These are phyloP conservation scores for Coemansia sp. DNA, from an alignment of 192 early-diverging fungal species.

Conservation along the genomic window DNA sequence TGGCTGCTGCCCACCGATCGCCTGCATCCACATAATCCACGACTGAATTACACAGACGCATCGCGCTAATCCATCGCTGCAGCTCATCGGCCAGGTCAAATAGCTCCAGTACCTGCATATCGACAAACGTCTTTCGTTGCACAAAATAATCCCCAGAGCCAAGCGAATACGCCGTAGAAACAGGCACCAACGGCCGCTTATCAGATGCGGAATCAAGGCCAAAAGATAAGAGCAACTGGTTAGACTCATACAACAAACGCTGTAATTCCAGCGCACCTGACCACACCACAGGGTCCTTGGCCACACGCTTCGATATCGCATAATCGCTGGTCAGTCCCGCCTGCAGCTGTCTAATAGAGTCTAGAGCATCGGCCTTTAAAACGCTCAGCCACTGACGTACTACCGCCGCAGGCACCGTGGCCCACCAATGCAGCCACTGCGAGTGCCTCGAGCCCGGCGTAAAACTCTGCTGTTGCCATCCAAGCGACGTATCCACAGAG, in stretches of 20 bases:
- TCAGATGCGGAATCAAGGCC: background rate
- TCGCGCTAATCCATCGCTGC: slow-evolving; percentile 29
- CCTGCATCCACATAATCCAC: background rate
- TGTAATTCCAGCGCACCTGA: slow-evolving; percentile 40
- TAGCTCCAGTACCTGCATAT: slow-evolving; percentile 9
- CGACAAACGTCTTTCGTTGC: slow-evolving; percentile 7
- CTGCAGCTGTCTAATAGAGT: slow-evolving; percentile 9
- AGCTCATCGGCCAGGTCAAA: slow-evolving; percentile 33
- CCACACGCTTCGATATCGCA: slow-evolving; percentile 17
- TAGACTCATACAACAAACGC: slow-evolving; percentile 30
- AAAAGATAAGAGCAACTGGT: slow-evolving; percentile 1
- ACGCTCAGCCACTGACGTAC: slow-evolving; percentile 24
- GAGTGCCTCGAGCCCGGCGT: slow-evolving; percentile 18
- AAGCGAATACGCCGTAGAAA: background rate
- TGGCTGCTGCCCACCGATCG: slow-evolving; percentile 16
- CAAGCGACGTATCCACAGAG: background rate
- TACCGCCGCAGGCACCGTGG: slow-evolving; percentile 23
- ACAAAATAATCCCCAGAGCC: background rate
- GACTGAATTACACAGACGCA: slow-evolving; percentile 6
- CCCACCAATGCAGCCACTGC: slow-evolving; percentile 47
- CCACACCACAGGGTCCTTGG: slow-evolving; percentile 23
- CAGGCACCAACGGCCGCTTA: background rate
- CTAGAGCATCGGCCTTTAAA: slow-evolving; percentile 24
- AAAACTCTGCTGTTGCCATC: slow-evolving; percentile 38
- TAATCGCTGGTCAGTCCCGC: slow-evolving; percentile 26